Evolutionary conservation across 305 asterid genomes (phyloP), one percentile per base, ranked within the genome.

Genomic region (Coffea humblotiana): DNA sequence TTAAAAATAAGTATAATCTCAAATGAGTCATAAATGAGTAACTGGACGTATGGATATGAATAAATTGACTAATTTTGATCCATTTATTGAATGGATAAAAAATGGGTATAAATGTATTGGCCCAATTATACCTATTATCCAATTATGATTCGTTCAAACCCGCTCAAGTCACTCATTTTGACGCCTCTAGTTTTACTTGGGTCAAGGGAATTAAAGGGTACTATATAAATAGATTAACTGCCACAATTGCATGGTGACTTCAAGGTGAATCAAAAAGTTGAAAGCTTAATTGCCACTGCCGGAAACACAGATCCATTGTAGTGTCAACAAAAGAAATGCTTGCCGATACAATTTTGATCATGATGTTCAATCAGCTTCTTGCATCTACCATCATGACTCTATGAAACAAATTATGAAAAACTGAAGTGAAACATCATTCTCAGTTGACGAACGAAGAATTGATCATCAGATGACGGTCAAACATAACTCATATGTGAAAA

Each of bases 331-430:
- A 40, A 81, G 49, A 71, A n/a, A 74, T 71, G 63, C 85, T 77
- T 84, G 91, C 96, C 90, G 12, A 32, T 71, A 77, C 77, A 11
- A 76, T 81, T 85, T 72, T 80, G 75, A 19, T 77, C 80, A 29
- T 78, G 83, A 2, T 49, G 74, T 35, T 77, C 70, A 35, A 16
- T 75, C 77, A 49, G 74, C 81, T 77, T 82, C 84, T 78, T 68
- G 83, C 74, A 54, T 70, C 80, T 85, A 65, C 83, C 82, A 72
- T 77, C 84, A 71, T 78, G 90, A 65, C 51, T 52, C 97, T 92
- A 84, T 71, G 52, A 69, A 83, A 83, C 21, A 74, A 56, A 68
- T 49, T 12, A 21, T 6, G 43, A 43, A n/a, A 76, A 72, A 81
- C 14, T 18, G 76, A 43, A 61, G 66, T 81, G 70, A 35, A 81